Evolutionary conservation across 2,329 filamentous ascomycete species (phyloP).

Genomic region (Ophiostoma sp.): DNA sequence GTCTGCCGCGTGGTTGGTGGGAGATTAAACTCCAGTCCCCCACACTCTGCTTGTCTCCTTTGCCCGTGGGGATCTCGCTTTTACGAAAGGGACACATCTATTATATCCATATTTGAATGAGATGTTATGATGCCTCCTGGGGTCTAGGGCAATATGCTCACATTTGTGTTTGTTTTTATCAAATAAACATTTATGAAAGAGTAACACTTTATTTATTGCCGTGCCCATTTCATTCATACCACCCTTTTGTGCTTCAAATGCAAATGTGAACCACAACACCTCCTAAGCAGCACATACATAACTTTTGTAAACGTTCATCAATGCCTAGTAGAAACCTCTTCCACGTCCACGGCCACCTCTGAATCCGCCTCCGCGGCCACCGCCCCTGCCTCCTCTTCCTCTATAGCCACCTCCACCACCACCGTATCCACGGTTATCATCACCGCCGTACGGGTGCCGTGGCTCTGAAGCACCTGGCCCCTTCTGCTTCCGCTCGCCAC

Average conservation of each 20-base stretch:
- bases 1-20: slow-evolving; percentile 48
- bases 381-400: slow-evolving; percentile 36
- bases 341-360: slow-evolving; percentile 38
- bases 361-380: slow-evolving; percentile 36
- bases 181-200: neutral
- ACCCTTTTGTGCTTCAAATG: neutral
- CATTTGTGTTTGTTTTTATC: neutral
- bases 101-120: slow-evolving; percentile 8
- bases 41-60: slow-evolving; percentile 50
- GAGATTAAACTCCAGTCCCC: slow-evolving; percentile 45
- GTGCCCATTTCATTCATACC: neutral
- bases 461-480: slow-evolving; percentile 53
- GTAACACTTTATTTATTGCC: neutral
- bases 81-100: slow-evolving; percentile 47
- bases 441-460: slow-evolving; percentile 35
- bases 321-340: neutral
- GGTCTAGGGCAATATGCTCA: neutral
- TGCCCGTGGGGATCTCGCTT: slow-evolving; percentile 46
- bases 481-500: slow-evolving; percentile 55
- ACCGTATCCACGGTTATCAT: slow-evolving; percentile 38
- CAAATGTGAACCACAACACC: neutral
- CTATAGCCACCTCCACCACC: slow-evolving; percentile 42
- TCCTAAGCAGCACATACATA: no score
- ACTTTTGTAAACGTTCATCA: neutral
- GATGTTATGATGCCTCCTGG: neutral